phyloP scores from a whole-genome alignment of 305 asterid genomes.

The Rubia peregrina region DNA sequence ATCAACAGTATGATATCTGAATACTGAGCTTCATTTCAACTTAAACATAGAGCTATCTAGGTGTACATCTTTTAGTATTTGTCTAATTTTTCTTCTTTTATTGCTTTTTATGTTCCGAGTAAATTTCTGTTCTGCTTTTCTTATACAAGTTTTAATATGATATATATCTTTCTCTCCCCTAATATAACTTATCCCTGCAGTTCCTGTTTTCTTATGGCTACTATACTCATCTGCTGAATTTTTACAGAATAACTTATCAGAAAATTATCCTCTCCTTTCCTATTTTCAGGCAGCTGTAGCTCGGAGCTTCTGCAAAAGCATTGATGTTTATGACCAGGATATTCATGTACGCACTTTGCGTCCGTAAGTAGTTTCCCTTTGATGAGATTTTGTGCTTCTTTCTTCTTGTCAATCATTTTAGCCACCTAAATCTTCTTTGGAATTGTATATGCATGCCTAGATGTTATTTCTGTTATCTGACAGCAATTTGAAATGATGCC shows the following conservation, averaged over 20 bases:
- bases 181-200: background rate
- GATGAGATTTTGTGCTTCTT: background rate
- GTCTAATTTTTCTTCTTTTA: background rate
- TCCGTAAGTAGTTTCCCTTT: constrained; percentile 47
- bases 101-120: background rate
- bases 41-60: background rate
- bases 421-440: background rate
- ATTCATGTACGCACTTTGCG: constrained; percentile 77
- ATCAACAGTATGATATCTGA: background rate
- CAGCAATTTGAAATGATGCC: background rate
- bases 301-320: constrained; percentile 69
- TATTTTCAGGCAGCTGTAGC: constrained; percentile 71
- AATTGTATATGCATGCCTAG: background rate
- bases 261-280: background rate
- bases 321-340: constrained; percentile 88
- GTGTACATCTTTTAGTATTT: background rate
- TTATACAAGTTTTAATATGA: background rate
- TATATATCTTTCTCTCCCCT: background rate
- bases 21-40: background rate
- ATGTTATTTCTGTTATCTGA: constrained; percentile 5
- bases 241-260: constrained; percentile 12
- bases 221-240: background rate
- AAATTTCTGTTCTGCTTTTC: background rate
- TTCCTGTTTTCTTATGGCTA: background rate
- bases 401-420: background rate